Evolutionary conservation across 768 basidiomycete genomes (phyloP).

Genomic region (Calvatia gigantea): DNA sequence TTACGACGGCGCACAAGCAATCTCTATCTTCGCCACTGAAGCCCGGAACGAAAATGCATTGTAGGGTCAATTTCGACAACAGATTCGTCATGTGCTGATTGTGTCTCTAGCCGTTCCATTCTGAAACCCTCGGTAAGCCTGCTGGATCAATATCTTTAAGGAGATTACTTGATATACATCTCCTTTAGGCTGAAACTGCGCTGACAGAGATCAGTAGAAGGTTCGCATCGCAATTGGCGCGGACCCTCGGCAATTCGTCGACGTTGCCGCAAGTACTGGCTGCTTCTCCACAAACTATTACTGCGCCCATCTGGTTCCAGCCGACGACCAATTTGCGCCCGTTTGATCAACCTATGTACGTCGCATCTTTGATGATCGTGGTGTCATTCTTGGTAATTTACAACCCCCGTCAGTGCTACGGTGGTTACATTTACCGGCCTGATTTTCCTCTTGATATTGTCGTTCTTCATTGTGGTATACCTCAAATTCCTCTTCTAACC

Average conservation of each 20-base stretch:
- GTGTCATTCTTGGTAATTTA: not conserved
- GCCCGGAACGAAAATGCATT: constrained; percentile 26
- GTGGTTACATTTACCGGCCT: constrained; percentile 53
- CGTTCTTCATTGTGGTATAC: constrained; percentile 41
- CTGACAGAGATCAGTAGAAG: constrained; percentile 30
- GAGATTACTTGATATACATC: not conserved
- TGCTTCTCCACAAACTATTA: constrained; percentile 46
- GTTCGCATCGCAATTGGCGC: constrained; percentile 29
- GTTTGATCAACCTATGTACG: constrained; percentile 58
- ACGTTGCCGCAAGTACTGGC: constrained; percentile 33
- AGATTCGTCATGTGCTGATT: not conserved
- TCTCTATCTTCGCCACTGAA: constrained; percentile 42
- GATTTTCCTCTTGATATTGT: constrained; percentile 47
- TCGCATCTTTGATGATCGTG: not conserved
- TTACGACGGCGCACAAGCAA: constrained; percentile 45
- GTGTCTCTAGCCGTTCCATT: constrained; percentile 26
- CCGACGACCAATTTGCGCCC: constrained; percentile 48
- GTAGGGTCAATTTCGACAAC: constrained; percentile 31
- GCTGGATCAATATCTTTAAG: too few species aligned
- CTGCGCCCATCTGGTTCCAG: constrained; percentile 44
- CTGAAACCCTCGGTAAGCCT: constrained; percentile 27
- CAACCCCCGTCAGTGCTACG: constrained; percentile 34
- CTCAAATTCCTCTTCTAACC: not conserved
- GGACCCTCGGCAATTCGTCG: constrained; percentile 23
- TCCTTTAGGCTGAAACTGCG: constrained; percentile 27